Evolutionary conservation across 768 basidiomycete genomes (phyloP), one percentile per base, ranked within the genome.

Genomic region (Podaxis sp.): DNA sequence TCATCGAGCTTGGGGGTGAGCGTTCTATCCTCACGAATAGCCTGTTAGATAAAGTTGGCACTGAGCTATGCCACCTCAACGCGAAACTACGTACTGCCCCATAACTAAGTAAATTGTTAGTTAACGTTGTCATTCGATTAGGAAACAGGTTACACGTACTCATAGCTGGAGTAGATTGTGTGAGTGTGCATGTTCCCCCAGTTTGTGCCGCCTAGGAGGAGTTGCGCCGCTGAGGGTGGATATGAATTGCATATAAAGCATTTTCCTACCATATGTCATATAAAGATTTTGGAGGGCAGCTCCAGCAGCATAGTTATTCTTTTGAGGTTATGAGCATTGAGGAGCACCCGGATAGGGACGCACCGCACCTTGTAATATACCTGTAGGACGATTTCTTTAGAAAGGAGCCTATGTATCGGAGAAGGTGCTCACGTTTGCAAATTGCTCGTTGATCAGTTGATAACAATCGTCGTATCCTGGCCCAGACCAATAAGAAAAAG

Each of bases 1-100:
- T 90, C 89, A 47, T 80, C 74, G 66, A 83, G 82, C 70, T 90
- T 90, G 7, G 78, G 71, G 0, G 79, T 81, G 9, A 86, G 68
- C 25, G 77, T 78, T 33, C 89, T 79, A 54, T 80, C 80, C 69
- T 90, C 89, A 27, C 81, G 72, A 43, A 86, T 82, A 5, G 83
- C 77, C 77, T 72, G 52, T 17, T 15, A 37, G 4, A 8, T 62
- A n/a, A 25, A 57, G 52, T 19, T 27, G 33, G 27, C 1, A 15
- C 7, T 4, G 2, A 69, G 69, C 36, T 64, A 74, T 74, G 13
- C 72, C 72, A 5, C 72, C 70, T 52, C 73, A 72, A 55, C 72
- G 11, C 7, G 17, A 29, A 7, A 7, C 47, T 15, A 37, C 57
- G 29, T 50, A 59, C 57, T 8, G 57, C 57, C 19, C 57, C 57